Evolutionary conservation across 2,329 filamentous ascomycete genomes (phyloP).

Genomic region (Aspergillus transmontanensis): DNA sequence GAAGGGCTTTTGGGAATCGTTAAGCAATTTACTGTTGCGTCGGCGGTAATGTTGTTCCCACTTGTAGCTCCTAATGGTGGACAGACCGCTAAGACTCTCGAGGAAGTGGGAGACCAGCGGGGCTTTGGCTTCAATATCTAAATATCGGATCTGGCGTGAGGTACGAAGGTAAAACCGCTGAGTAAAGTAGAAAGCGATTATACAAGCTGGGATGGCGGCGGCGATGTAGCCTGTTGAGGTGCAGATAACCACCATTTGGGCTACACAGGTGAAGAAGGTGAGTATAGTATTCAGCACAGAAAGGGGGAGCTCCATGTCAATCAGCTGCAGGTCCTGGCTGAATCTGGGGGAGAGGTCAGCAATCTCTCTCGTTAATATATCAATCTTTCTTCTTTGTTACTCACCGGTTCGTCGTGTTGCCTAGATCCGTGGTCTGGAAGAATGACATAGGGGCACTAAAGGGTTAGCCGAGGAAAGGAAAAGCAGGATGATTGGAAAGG

Average conservation of each 20-base stretch:
- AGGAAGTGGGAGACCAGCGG: constrained; percentile 56
- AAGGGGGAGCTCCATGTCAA: constrained; percentile 20
- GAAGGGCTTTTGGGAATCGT: constrained; percentile 47
- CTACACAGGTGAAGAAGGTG: constrained; percentile 7
- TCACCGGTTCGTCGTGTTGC: constrained; percentile 15
- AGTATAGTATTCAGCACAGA: constrained; percentile 9
- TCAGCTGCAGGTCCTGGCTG: constrained; percentile 15
- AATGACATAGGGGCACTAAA: constrained; percentile 19
- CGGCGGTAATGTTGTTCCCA: constrained; percentile 47
- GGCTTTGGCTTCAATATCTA: constrained; percentile 57
- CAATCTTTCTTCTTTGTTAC: neutral
- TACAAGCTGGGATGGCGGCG: constrained; percentile 45
- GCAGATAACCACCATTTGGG: constrained; percentile 3
- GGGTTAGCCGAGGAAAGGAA: constrained; percentile 6
- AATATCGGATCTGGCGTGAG: constrained; percentile 51
- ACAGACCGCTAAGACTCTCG: constrained; percentile 52
- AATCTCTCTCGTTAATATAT: too few relatives aligned
- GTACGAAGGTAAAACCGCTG: constrained; percentile 60
- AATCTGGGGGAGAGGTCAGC: neutral
- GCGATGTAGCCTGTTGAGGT: constrained; percentile 8
- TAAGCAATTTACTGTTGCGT: constrained; percentile 41
- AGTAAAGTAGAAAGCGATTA: constrained; percentile 47
- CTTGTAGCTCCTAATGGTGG: constrained; percentile 54
- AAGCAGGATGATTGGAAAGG: neutral
- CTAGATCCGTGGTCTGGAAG: constrained; percentile 15